These are phyloP conservation scores for Canavalia ensiformis DNA, from an alignment of 306 rosid species.

Conservation along the genomic window DNA sequence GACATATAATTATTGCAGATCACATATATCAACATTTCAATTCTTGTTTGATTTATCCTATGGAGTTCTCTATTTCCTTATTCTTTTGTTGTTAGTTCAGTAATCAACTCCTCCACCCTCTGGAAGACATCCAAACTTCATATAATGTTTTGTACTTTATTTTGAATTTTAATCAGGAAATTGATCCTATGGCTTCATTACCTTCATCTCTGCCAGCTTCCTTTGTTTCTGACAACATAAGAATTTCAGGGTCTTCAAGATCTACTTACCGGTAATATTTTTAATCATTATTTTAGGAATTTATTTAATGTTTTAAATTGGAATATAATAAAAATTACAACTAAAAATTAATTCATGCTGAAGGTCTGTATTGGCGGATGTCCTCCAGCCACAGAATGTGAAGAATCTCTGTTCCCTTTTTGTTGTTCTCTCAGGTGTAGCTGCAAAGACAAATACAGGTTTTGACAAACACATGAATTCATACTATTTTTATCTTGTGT, in stretches of 20 bases:
- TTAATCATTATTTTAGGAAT: slow-evolving; percentile 30
- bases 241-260: slow-evolving; percentile 59
- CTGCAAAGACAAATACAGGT: slow-evolving; percentile 69
- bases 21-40: slow-evolving; percentile 39
- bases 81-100: slow-evolving; percentile 10
- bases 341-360: slow-evolving; percentile 52
- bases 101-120: slow-evolving; percentile 30
- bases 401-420: slow-evolving; percentile 74
- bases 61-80: slow-evolving; percentile 23
- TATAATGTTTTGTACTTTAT: slow-evolving; percentile 16
- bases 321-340: slow-evolving; percentile 17
- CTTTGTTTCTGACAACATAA: slow-evolving; percentile 50
- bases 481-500: slow-evolving; percentile 40
- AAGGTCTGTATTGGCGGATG: slow-evolving; percentile 75
- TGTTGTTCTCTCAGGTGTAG: slow-evolving; percentile 69
- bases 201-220: slow-evolving; percentile 49
- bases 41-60: slow-evolving; percentile 8
- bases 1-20: not conserved
- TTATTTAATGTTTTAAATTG: slow-evolving; percentile 24
- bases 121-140: slow-evolving; percentile 19
- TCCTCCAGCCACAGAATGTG: slow-evolving; percentile 70
- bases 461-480: slow-evolving; percentile 45
- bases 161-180: slow-evolving; percentile 60
- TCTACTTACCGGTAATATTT: slow-evolving; percentile 64
- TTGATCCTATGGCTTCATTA: slow-evolving; percentile 51